Percentiles rank a stretch among this genome's conserved stretches.
Evolutionary conservation across 768 basidiomycete genomes (phyloP).

Genomic region (Lentinula guzmanii): DNA sequence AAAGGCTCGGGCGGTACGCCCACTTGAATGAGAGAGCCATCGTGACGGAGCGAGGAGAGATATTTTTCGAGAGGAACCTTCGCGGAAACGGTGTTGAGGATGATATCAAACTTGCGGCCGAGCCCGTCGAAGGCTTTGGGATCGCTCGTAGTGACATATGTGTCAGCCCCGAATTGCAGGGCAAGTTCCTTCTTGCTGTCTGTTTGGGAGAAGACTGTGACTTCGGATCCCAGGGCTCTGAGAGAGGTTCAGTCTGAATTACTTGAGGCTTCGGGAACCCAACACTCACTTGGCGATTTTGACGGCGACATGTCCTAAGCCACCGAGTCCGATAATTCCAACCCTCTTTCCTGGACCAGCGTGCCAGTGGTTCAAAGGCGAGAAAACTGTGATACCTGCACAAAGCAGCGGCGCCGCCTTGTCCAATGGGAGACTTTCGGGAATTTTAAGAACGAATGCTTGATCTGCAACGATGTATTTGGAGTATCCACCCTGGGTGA

Average conservation of each 20-base stretch:
- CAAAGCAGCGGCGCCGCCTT: slow-evolving; percentile 61
- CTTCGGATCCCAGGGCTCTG: slow-evolving; percentile 40
- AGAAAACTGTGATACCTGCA: slow-evolving; percentile 59
- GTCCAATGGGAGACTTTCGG: slow-evolving; percentile 42
- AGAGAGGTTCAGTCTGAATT: slow-evolving; percentile 34
- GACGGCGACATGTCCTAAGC: slow-evolving; percentile 29
- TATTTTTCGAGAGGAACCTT: slow-evolving; percentile 11
- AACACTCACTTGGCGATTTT: slow-evolving; percentile 1
- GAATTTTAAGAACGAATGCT: slow-evolving; percentile 55
- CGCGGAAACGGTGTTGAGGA: slow-evolving; percentile 20
- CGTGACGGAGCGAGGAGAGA: neutral
- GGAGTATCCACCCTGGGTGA: slow-evolving; percentile 43
- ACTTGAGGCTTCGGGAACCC: slow-evolving; percentile 1
- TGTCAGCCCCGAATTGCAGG: slow-evolving; percentile 40
- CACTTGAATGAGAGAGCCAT: slow-evolving; percentile 2
- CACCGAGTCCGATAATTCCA: slow-evolving; percentile 63
- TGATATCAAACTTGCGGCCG: slow-evolving; percentile 31
- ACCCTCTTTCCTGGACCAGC: slow-evolving; percentile 57
- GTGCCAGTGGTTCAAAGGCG: slow-evolving; percentile 46
- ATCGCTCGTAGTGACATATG: slow-evolving; percentile 34
- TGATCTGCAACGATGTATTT: slow-evolving; percentile 40
- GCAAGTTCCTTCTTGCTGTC: slow-evolving; percentile 39
- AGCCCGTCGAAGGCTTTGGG: slow-evolving; percentile 24
- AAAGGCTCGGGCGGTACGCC: neutral
- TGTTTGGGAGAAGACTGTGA: slow-evolving; percentile 42